Percentiles rank a stretch among this genome's conserved stretches.
Conservation (phyloP, 345 rosid genomes). For the Citrus medica region DNA sequence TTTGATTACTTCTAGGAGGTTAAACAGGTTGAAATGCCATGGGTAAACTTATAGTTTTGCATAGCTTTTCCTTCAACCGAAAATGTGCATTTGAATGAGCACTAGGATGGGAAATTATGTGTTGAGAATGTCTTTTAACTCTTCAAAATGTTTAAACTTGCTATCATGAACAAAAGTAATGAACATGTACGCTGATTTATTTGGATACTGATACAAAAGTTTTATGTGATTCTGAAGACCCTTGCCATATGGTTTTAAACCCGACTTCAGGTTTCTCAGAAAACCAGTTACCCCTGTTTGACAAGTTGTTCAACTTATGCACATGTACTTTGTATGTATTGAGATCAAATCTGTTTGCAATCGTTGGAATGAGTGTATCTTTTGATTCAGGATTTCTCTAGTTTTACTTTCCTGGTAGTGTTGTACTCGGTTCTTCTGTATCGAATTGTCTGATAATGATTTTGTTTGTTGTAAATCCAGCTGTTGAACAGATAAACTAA, state of each 20-base stretch:
- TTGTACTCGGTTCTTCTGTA: neutral
- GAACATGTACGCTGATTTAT: neutral
- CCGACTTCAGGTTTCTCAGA: neutral
- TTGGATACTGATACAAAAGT: neutral
- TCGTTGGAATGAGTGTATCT: neutral
- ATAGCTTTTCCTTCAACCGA: no score
- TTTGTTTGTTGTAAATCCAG: neutral
- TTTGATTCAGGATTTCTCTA: constrained; percentile 1
- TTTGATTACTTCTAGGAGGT: neutral
- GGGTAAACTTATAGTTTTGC: neutral
- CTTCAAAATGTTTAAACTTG: neutral
- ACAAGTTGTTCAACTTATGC: neutral
- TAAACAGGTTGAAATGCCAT: neutral
- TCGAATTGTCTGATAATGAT: neutral
- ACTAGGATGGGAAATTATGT: neutral
- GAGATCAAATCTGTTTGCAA: neutral
- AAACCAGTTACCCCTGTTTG: neutral
- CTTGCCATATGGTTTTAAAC: neutral
- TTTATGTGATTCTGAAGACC: neutral
- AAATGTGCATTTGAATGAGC: neutral
- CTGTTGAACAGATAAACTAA: neutral
- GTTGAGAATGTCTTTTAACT: neutral
- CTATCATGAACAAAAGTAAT: neutral
- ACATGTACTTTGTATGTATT: neutral
- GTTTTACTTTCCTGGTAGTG: neutral